Percentiles rank a stretch among this genome's conserved stretches.
phyloP scores from a whole-genome alignment of 306 rosid species.

The Castanopsis chinensis region DNA sequence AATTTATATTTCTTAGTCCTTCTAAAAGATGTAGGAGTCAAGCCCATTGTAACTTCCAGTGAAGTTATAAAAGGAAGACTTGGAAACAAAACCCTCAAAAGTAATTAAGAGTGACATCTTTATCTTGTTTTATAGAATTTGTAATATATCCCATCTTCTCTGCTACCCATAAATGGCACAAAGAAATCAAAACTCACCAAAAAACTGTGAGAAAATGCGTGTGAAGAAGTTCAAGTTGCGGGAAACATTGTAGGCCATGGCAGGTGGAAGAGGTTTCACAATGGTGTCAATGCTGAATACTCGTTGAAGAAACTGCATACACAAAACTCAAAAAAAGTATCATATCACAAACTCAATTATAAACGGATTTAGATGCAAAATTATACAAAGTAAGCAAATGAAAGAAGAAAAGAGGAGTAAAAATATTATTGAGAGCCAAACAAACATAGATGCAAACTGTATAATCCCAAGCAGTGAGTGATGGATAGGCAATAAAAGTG shows the following conservation, averaged over 20 bases:
- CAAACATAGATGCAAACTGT: not conserved
- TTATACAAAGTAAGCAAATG: too few relatives aligned
- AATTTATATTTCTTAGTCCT: not conserved
- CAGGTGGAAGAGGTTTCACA: constrained; percentile 90
- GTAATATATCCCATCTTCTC: not conserved
- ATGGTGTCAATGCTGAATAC: constrained; percentile 89
- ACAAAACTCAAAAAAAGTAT: not conserved
- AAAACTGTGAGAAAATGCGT: constrained; percentile 88
- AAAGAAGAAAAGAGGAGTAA: not conserved
- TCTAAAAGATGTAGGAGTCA: not conserved
- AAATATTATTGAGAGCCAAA: not conserved
- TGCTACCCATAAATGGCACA: not conserved
- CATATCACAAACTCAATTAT: constrained; percentile 1
- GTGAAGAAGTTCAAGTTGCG: constrained; percentile 98
- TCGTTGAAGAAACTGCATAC: constrained; percentile 81
- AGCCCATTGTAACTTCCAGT: not conserved
- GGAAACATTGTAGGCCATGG: constrained; percentile 80
- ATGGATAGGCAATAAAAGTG: not conserved
- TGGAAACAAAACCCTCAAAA: not conserved
- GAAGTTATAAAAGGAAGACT: not conserved
- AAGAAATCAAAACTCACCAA: constrained; percentile 52
- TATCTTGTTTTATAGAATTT: not conserved
- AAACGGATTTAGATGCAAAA: not conserved
- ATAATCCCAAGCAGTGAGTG: not conserved
- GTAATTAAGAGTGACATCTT: not conserved